Base-by-base conservation (phyloP, 192 early-diverging fungal species). In the Coemansia sp. region DNA sequence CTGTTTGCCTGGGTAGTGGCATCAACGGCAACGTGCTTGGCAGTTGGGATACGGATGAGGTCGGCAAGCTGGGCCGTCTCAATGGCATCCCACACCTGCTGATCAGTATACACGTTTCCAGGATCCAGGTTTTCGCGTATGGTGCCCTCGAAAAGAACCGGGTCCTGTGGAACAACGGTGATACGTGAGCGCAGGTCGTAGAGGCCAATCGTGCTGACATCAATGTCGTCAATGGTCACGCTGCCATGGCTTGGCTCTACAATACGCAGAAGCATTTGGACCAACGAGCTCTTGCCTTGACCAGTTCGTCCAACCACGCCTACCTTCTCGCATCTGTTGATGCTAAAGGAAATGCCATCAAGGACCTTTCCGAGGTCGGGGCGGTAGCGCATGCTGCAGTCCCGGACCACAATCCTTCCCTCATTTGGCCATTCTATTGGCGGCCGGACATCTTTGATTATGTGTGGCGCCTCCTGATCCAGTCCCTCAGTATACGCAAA, bases 51-150 rank as follows among this genome's bases (percentile, higher is more conserved):
- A 11, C 7, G 3, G 4, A 58, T 14, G 4, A 58, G 5, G 17
- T 64, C 27, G 12, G 35, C 47, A 13, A 58, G 44, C 26, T 39
- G 55, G 47, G 64, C 36, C 72, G 65, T 14, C 41, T 47, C 31
- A 80, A 81, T 10, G 0, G 66, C 80, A 5, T 71, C 50, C 89
- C 88, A 90, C 11, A 91, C 27, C n/a, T 77, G 64, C 5, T 62
- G 53, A 49, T 91, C 89, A 0, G 64, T 38, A 44, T 83, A 68
- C 16, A 51, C 37, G n/a, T 44, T 14, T 27, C 74, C 57, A 14
- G 85, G 85, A 41, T 89, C 85, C 34, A 89, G 51, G 57, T 89
- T 89, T 36, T 76, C 64, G 11, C 87, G 76, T 30, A 87, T 54
- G 1, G 83, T 79, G 17, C 85, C 85, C 37, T 74, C 76, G 43